Conservation (phyloP, 2,329 filamentous ascomycete genomes). For the Phaeomoniella chlamydospora region DNA sequence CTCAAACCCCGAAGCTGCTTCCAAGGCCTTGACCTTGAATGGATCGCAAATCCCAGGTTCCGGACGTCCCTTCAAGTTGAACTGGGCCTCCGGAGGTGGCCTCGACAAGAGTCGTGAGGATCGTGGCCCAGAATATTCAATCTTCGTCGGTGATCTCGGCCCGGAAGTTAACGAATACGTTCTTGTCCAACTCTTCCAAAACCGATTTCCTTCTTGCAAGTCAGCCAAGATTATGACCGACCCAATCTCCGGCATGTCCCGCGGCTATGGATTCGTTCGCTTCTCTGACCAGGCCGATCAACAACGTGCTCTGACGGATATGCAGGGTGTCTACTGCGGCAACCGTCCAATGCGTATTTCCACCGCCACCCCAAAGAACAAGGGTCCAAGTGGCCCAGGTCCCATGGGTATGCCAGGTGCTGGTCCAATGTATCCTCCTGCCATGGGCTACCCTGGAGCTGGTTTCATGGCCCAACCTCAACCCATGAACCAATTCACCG, state of each 20-base stretch:
- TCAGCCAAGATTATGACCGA: conserved; percentile 99
- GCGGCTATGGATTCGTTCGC: conserved; percentile 93
- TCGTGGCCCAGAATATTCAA: conserved; percentile 87
- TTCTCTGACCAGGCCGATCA: conserved; percentile 94
- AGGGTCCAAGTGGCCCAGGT: conserved; percentile 35
- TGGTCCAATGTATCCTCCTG: conserved; percentile 42
- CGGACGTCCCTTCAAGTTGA: conserved; percentile 90
- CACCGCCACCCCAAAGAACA: conserved; percentile 93
- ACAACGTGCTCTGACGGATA: conserved; percentile 88
- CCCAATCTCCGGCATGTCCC: conserved; percentile 91
- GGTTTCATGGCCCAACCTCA: conserved; percentile 54
- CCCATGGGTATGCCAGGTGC: conserved; percentile 22
- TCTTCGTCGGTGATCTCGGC: conserved; percentile 95
- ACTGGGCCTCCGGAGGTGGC: conserved; percentile 96
- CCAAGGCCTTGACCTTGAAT: conserved; percentile 81
- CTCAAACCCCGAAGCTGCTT: conserved; percentile 63
- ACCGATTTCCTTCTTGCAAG: conserved; percentile 93
- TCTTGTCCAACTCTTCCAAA: conserved; percentile 91
- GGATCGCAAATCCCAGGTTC: conserved; percentile 86
- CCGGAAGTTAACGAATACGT: conserved; percentile 99
- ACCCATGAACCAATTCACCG: conserved; percentile 98
- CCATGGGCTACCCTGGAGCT: conserved; percentile 56
- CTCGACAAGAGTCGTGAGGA: conserved; percentile 85
- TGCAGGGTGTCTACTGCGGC: conserved; percentile 98
- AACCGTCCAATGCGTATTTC: conserved; percentile 98